Evolutionary conservation across 2,329 filamentous ascomycete species (phyloP), one percentile per base, ranked within the genome.

Genomic region (Alternaria ethzedia): DNA sequence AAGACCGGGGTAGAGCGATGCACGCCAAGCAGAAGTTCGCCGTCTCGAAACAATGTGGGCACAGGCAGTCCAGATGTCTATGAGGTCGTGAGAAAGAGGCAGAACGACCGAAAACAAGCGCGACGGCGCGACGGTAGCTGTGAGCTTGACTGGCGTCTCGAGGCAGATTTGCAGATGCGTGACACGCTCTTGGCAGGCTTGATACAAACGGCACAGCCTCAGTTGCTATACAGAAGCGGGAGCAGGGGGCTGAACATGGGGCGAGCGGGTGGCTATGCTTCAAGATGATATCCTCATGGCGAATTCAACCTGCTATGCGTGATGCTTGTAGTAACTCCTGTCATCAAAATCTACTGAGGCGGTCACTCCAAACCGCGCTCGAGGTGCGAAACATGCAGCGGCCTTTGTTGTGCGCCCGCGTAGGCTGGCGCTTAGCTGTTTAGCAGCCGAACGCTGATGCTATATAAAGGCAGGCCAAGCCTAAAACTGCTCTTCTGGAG

Each of bases 131-230:
- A 74, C 70, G 69, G 68, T 54, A 65, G 58, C 58, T 59, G 65
- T 59, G 63, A 78, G 73, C 71, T 73, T 76, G 68, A 71, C 62
- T 69, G 66, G 67, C 61, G 64, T 70, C 69, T 75, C 74, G 73
- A 77, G 75, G 76, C 75, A 77, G 75, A 77, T 73, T 78, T 70
- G 61, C 71, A 71, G 70, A 69, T 66, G 68, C 68, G 73, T 73
- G 72, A 74, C 71, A 68, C 56, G 64, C 64, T 65, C 69, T 71
- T 70, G 70, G 71, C 73, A 59, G 63, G 69, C 68, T 75, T 72
- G 70, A 72, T 70, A 70, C 68, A 72, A 63, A 63, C 66, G 61
- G 71, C 77, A 79, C 75, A 79, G 77, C 76, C 76, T 75, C 75
- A 76, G 71, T 59, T 66, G 68, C 66, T 68, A 50, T 61, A 64